phyloP scores from a whole-genome alignment of 2,329 filamentous ascomycete species.

The Ascochyta fabae region DNA sequence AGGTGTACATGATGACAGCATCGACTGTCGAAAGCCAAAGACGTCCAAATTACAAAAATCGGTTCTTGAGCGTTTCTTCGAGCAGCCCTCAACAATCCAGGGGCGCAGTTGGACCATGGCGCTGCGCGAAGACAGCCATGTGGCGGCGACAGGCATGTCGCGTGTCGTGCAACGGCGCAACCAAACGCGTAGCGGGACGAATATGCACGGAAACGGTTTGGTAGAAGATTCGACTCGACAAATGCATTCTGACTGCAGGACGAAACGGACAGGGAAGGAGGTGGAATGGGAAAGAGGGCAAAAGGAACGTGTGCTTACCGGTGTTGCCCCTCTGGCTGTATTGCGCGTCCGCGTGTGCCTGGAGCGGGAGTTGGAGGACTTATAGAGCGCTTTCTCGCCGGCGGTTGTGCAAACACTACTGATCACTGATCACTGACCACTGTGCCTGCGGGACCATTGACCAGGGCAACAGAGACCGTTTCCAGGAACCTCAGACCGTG shows the following conservation, averaged over 20 bases:
- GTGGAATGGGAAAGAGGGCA: slow-evolving; percentile 1
- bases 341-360: slow-evolving; percentile 46
- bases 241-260: slow-evolving; percentile 2
- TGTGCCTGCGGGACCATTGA: slow-evolving; percentile 6
- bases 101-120: neutral
- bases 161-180: slow-evolving; percentile 36
- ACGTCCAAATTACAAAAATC: no score
- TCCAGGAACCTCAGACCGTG: neutral
- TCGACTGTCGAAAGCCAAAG: no score
- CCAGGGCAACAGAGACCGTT: neutral
- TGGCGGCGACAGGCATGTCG: slow-evolving; percentile 29
- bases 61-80: no score
- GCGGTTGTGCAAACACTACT: slow-evolving; percentile 11
- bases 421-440: slow-evolving; percentile 17
- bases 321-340: slow-evolving; percentile 13
- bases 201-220: slow-evolving; percentile 21
- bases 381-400: slow-evolving; percentile 26
- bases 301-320: slow-evolving; percentile 7
- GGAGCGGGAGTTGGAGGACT: slow-evolving; percentile 22
- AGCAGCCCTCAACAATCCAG: neutral
- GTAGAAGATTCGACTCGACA: slow-evolving; percentile 9
- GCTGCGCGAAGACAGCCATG: slow-evolving; percentile 9
- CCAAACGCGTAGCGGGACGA: slow-evolving; percentile 21
- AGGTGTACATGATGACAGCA: no score
- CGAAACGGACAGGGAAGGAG: slow-evolving; percentile 7